These are phyloP conservation scores for Yamadazyma aaseri DNA, from an alignment of 1,139 yeast species.

Conservation along the genomic window DNA sequence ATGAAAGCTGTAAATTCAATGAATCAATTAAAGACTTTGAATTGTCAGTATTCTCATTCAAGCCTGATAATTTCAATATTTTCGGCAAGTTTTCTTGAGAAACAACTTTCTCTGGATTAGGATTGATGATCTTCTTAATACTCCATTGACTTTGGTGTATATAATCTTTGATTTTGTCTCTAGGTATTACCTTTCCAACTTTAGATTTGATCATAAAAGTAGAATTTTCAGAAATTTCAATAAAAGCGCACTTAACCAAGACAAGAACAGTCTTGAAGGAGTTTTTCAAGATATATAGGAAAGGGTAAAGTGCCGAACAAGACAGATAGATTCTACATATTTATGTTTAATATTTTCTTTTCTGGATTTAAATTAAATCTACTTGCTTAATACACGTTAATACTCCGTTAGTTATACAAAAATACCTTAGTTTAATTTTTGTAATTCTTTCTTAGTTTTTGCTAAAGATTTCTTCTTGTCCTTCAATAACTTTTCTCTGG, in stretches of 20 bases:
- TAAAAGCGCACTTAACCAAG: too few species aligned
- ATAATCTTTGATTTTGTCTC: constrained; percentile 1
- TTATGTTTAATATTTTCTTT: background rate
- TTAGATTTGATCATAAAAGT: background rate
- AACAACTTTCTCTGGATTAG: constrained; percentile 8
- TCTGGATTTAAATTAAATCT: background rate
- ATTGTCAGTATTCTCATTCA: constrained; percentile 24
- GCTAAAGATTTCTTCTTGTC: constrained; percentile 78
- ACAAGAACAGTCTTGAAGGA: too few species aligned
- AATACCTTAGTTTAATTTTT: constrained; percentile 28
- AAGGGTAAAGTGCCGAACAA: too few species aligned
- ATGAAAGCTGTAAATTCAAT: constrained; percentile 44
- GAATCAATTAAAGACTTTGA: constrained; percentile 27
- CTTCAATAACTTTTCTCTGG: constrained; percentile 68
- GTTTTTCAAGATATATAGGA: too few species aligned
- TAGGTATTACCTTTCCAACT: background rate
- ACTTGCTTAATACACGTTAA: constrained; percentile 10
- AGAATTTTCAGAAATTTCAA: too few species aligned
- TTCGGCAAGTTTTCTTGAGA: constrained; percentile 21
- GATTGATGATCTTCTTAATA: constrained; percentile 21
- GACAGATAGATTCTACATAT: too few species aligned
- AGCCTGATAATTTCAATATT: constrained; percentile 46
- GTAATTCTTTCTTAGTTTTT: constrained; percentile 60
- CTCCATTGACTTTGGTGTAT: constrained; percentile 23
- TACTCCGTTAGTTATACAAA: too few species aligned